Conservation (phyloP, 2,329 filamentous ascomycete species). For the Colletotrichum truncatum region DNA sequence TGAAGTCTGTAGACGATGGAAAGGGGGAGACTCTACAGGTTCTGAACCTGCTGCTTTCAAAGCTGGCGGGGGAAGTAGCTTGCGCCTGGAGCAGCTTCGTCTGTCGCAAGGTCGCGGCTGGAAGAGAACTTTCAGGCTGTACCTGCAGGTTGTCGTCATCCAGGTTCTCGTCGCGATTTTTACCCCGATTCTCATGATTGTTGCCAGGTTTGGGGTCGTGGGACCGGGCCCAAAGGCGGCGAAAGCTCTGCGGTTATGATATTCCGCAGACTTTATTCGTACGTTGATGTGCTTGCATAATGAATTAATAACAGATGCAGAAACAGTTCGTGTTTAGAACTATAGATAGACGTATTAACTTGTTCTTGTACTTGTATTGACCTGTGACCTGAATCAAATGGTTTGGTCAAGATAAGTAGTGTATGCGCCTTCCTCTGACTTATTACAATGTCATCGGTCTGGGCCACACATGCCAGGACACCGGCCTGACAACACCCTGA, state of each 20-base stretch:
- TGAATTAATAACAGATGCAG: no score
- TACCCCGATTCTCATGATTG: conserved; percentile 22
- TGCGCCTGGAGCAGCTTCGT: not conserved
- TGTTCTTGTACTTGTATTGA: no score
- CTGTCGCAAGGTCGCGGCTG: not conserved
- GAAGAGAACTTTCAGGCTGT: conserved; percentile 7
- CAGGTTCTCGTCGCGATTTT: conserved; percentile 18
- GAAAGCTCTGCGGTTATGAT: conserved; percentile 20
- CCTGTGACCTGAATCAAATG: no score
- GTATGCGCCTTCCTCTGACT: no score
- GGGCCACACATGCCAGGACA: no score
- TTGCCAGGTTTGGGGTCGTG: conserved; percentile 20
- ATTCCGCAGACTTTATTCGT: not conserved
- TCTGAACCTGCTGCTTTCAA: not conserved
- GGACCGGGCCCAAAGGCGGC: conserved; percentile 12
- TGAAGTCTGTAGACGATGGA: conserved; percentile 57
- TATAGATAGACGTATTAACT: not conserved
- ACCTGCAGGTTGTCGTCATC: conserved; percentile 6
- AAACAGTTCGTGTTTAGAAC: no score
- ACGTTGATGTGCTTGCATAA: no score
- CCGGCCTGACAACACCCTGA: no score
- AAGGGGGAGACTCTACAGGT: no score
- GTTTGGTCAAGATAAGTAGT: no score
- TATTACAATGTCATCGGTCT: no score
- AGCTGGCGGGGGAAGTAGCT: not conserved